Evolutionary conservation across 768 basidiomycete species (phyloP), one percentile per base, ranked within the genome.

Genomic region (Suillus plorans): DNA sequence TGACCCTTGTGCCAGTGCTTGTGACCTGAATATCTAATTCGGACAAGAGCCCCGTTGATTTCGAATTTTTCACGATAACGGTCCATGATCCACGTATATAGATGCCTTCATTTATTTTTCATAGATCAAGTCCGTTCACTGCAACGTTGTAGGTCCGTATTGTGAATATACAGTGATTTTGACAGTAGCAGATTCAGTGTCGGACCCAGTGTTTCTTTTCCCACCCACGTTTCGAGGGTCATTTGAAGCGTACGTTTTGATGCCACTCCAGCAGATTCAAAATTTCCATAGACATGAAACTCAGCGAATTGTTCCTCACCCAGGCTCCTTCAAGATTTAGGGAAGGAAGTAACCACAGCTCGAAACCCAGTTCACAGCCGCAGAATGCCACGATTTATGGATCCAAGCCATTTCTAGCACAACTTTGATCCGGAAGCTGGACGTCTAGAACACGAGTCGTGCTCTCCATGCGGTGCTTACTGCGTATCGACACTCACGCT

Each of bases 401-500:
- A 39, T 58, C 39, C 39, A 41, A 41, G 3, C 57, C 57, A 41
- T 58, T 58, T 58, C 57, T 41, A 58, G 58, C 39, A 12, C 58
- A 42, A 28, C 18, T 42, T 42, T 59, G 58, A 59, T 59, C 57
- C 58, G 58, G 58, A 59, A 31, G 58, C 12, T 59, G 57, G 18
- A 57, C 56, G 36, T 22, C 39, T 25, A 41, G 57, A 58, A 59
- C 58, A 58, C 36, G 36, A 37, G 36, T 58, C 57, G 57, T 59
- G 57, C 57, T 41, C 57, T 28, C 57, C 57, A 59, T 59, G 58
- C 28, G 39, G 39, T 31, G 39, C 25, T 42, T 59, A 42, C 39
- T 59, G 58, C 25, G 41, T 59, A 59, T 39, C 41, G 37, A 20
- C 58, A 25, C 58, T 31, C 58, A 59, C 58, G 41, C 58, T 28